Conservation (phyloP, 2,329 filamentous ascomycete genomes). For the Phialocephala sp. region DNA sequence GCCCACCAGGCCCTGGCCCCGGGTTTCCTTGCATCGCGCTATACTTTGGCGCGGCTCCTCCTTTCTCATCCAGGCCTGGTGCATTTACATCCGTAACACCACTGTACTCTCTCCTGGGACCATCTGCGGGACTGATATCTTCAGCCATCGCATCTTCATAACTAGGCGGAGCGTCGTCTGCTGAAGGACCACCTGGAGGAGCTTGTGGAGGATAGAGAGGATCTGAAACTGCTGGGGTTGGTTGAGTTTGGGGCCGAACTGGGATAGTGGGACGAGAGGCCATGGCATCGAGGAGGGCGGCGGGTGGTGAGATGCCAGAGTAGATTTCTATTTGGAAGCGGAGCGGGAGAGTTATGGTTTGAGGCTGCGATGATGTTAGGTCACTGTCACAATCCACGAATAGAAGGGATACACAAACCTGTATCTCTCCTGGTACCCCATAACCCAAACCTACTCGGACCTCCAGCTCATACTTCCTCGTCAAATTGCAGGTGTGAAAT, state of each 20-base stretch:
- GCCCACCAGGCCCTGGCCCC: slow-evolving; percentile 8
- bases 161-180: slow-evolving; percentile 86
- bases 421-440: slow-evolving; percentile 59
- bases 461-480: slow-evolving; percentile 82
- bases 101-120: slow-evolving; percentile 71
- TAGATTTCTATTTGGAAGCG: slow-evolving; percentile 81
- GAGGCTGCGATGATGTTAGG: slow-evolving; percentile 54
- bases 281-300: slow-evolving; percentile 74
- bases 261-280: slow-evolving; percentile 34
- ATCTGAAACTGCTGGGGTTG: slow-evolving; percentile 47
- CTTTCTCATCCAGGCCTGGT: slow-evolving; percentile 45
- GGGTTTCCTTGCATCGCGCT: slow-evolving; percentile 18
- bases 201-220: slow-evolving; percentile 65
- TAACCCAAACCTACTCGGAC: slow-evolving; percentile 79
- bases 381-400: neutral
- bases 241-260: slow-evolving; percentile 31
- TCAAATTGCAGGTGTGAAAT: slow-evolving; percentile 88
- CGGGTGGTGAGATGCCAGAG: slow-evolving; percentile 85
- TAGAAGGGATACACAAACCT: slow-evolving; percentile 30
- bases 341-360: slow-evolving; percentile 79
- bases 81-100: slow-evolving; percentile 67
- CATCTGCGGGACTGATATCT: slow-evolving; percentile 72
- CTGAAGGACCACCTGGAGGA: slow-evolving; percentile 48
- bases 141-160: slow-evolving; percentile 93
- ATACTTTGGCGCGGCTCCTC: slow-evolving; percentile 24